Percentiles rank a stretch among this genome's conserved stretches.
These are phyloP conservation scores for Annona cherimola DNA, from an alignment of 164 flowering plant species.

Conservation along the genomic window DNA sequence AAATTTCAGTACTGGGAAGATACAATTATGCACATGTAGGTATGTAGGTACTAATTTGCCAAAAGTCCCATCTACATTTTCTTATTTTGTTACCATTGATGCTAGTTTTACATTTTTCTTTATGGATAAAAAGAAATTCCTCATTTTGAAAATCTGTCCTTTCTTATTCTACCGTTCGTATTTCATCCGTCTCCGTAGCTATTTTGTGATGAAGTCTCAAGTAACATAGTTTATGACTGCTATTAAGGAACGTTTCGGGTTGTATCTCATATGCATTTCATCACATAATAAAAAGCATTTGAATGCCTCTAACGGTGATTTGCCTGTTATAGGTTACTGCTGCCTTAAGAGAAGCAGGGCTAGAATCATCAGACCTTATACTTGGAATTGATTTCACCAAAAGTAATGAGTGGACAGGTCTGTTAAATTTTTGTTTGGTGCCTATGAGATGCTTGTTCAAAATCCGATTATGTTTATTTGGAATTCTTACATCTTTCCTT, in stretches of 20 bases:
- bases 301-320: not conserved
- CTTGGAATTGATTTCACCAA: conserved; percentile 75
- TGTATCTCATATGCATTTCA: not conserved
- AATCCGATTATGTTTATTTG: not conserved
- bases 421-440: conserved; percentile 3
- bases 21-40: too few species aligned
- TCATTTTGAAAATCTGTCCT: too few species aligned
- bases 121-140: too few species aligned
- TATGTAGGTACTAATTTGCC: too few species aligned
- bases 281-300: not conserved
- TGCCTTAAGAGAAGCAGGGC: conserved; percentile 60
- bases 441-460: not conserved
- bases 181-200: too few species aligned
- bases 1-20: too few species aligned
- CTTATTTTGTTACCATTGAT: too few species aligned
- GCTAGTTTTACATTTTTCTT: too few species aligned
- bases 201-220: too few species aligned
- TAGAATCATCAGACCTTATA: conserved; percentile 73
- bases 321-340: conserved; percentile 39
- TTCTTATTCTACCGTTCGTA: too few species aligned
- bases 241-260: not conserved
- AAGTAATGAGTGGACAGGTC: conserved; percentile 88
- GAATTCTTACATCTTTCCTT: conserved; percentile 13
- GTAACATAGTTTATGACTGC: not conserved
- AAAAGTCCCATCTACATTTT: too few species aligned